Percentiles rank a stretch among this genome's conserved stretches.
These are phyloP conservation scores for Backusella liffmaniae DNA, from an alignment of 192 early-diverging fungal species.

Conservation along the genomic window DNA sequence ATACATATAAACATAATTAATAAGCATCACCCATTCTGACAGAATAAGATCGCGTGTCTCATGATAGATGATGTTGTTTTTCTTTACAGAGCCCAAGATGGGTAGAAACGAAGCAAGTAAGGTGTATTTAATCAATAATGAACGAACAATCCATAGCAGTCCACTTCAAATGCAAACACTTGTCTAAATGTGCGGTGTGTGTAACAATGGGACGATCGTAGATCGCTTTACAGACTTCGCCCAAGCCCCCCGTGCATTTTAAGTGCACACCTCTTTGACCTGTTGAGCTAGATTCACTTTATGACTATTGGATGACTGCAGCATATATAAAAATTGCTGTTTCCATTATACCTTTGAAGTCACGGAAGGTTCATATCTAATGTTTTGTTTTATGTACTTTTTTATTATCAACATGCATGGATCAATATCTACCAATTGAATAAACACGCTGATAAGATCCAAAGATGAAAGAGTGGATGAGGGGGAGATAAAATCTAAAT, in stretches of 20 bases:
- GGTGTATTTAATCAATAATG: slow-evolving; percentile 71
- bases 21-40: slow-evolving; percentile 31
- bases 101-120: slow-evolving; percentile 55
- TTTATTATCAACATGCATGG: not conserved
- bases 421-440: slow-evolving; percentile 6
- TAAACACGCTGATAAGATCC: not conserved
- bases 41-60: slow-evolving; percentile 58
- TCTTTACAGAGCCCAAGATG: slow-evolving; percentile 52
- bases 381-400: not conserved
- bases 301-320: not conserved
- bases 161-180: slow-evolving; percentile 67
- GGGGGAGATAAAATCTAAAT: not conserved
- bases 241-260: slow-evolving; percentile 8
- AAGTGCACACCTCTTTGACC: not conserved
- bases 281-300: not conserved
- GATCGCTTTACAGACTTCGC: slow-evolving; percentile 47
- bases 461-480: not conserved
- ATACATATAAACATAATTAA: not conserved
- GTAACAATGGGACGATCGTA: slow-evolving; percentile 42
- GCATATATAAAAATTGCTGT: too few relatives aligned
- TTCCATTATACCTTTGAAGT: too few relatives aligned
- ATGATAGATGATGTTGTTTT: slow-evolving; percentile 50
- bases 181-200: slow-evolving; percentile 48
- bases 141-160: slow-evolving; percentile 61
- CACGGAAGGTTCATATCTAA: too few relatives aligned